phyloP scores from a whole-genome alignment of 2,329 filamentous ascomycete genomes.

The Elsinoe fawcettii region DNA sequence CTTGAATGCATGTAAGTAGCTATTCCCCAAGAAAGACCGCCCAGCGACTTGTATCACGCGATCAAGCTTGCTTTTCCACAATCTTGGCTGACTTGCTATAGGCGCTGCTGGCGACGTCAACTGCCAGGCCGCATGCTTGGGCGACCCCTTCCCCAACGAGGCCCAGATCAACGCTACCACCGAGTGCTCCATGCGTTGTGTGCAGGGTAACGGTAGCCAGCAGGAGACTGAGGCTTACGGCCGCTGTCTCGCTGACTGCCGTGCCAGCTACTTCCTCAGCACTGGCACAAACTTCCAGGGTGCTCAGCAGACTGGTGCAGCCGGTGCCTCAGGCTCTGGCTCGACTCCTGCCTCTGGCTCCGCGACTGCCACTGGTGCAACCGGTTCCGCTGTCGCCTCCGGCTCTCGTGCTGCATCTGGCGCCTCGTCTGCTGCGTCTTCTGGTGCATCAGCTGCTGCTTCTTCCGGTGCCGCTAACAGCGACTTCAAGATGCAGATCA shows the following conservation, averaged over 20 bases:
- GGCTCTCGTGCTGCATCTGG: not conserved
- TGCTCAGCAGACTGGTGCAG: slow-evolving; percentile 22
- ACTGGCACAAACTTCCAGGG: slow-evolving; percentile 17
- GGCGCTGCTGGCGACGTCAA: slow-evolving; percentile 41
- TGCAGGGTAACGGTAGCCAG: slow-evolving; percentile 44
- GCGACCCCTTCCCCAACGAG: slow-evolving; percentile 46
- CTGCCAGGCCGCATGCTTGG: slow-evolving; percentile 46
- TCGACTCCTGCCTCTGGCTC: slow-evolving; percentile 20
- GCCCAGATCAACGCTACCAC: slow-evolving; percentile 44
- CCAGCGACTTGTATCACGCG: not conserved
- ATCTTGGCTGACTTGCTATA: slow-evolving; percentile 28
- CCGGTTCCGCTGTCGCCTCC: slow-evolving; percentile 22
- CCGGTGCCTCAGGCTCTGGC: slow-evolving; percentile 19
- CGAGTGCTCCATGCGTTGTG: slow-evolving; percentile 45
- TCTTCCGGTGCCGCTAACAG: slow-evolving; percentile 12
- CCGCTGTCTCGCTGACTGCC: slow-evolving; percentile 42
- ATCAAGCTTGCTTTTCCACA: not conserved
- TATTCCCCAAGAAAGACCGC: not conserved
- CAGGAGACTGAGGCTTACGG: slow-evolving; percentile 40
- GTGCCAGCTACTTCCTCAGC: slow-evolving; percentile 16
- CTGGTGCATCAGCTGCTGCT: slow-evolving; percentile 24
- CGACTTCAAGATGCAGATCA: slow-evolving; percentile 10
- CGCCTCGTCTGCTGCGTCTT: slow-evolving; percentile 21
- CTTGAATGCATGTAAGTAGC: slow-evolving; percentile 33
- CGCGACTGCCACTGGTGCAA: slow-evolving; percentile 12